Percentiles rank a stretch among this genome's conserved stretches.
phyloP scores from a whole-genome alignment of 371 early-diverging fungal species.

The Rhizopus arrhizus region DNA sequence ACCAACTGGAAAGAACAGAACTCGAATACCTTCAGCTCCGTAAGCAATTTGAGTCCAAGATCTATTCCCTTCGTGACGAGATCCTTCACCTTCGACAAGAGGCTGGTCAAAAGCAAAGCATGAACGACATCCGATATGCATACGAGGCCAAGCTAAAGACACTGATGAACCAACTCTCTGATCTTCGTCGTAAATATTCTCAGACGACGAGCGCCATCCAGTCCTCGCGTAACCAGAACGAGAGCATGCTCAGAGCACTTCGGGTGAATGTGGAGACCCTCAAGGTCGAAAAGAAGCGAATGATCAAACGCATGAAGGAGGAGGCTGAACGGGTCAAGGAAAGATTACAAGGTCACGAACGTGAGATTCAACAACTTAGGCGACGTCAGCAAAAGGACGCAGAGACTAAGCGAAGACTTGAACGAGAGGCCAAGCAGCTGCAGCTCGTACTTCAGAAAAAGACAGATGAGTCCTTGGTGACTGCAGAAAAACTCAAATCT shows the following conservation, averaged over 20 bases:
- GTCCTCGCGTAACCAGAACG: slow-evolving; percentile 55
- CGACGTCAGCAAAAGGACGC: slow-evolving; percentile 66
- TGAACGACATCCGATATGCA: slow-evolving; percentile 38
- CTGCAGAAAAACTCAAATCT: slow-evolving; percentile 57
- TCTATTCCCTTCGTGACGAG: slow-evolving; percentile 60
- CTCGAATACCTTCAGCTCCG: slow-evolving; percentile 57
- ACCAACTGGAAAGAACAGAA: slow-evolving; percentile 59
- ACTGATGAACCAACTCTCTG: slow-evolving; percentile 66
- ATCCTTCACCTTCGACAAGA: slow-evolving; percentile 30
- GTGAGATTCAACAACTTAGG: slow-evolving; percentile 73
- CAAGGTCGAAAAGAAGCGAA: slow-evolving; percentile 75
- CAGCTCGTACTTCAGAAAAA: slow-evolving; percentile 57
- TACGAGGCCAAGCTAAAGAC: slow-evolving; percentile 74
- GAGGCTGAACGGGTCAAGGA: slow-evolving; percentile 72
- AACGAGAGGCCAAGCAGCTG: slow-evolving; percentile 67
- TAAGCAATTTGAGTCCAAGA: slow-evolving; percentile 69
- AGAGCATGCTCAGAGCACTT: slow-evolving; percentile 53
- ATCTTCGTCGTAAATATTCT: slow-evolving; percentile 58
- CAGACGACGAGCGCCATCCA: slow-evolving; percentile 60
- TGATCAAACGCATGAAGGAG: slow-evolving; percentile 78
- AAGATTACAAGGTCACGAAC: slow-evolving; percentile 61
- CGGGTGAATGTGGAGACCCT: slow-evolving; percentile 61
- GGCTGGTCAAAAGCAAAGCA: not conserved
- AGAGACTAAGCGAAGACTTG: slow-evolving; percentile 66
- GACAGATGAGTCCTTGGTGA: slow-evolving; percentile 55